A percentile compares a stretch with the other conserved stretches of the same genome.
Evolutionary conservation across 78 protist species (phyloP).

Genomic region (Mantamonas sphyraenae): DNA sequence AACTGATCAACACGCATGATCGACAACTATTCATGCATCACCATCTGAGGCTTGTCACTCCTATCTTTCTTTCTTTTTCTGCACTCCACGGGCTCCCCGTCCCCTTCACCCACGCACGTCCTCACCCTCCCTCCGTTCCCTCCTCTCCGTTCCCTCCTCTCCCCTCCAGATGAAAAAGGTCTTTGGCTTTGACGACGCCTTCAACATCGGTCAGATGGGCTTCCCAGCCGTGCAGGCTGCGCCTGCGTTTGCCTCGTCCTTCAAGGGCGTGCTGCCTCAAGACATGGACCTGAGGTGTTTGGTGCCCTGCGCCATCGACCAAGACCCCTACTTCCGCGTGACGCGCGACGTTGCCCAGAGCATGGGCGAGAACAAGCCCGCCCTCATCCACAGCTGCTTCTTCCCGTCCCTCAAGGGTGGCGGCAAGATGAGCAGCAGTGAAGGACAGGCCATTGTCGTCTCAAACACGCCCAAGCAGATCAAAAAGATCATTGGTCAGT

Average conservation of each 20-base stretch:
- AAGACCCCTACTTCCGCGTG: conserved; percentile 98
- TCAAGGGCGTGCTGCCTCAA: conserved; percentile 90
- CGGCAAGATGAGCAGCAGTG: background rate
- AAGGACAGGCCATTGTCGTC: conserved; percentile 66
- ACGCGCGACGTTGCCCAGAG: conserved; percentile 94
- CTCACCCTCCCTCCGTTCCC: no score
- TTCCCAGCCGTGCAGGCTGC: conserved; percentile 96
- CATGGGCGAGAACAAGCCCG: conserved; percentile 83
- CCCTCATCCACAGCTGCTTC: conserved; percentile 85
- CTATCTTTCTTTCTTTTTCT: no score
- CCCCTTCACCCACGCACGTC: no score
- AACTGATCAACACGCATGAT: no score
- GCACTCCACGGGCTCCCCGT: no score
- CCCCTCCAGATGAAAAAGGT: no score
- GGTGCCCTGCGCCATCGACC: conserved; percentile 99
- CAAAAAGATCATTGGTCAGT: conserved; percentile 67
- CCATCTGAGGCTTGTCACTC: no score
- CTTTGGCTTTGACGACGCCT: background rate
- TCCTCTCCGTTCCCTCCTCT: no score
- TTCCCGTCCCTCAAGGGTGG: conserved; percentile 93
- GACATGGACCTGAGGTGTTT: conserved; percentile 73
- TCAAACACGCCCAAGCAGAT: conserved; percentile 89
- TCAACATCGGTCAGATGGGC: conserved; percentile 65
- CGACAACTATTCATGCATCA: no score
- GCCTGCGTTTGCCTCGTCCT: conserved; percentile 85